Base-by-base conservation (phyloP, 352 stramenopile genomes). In the Phytophthora europaea region DNA sequence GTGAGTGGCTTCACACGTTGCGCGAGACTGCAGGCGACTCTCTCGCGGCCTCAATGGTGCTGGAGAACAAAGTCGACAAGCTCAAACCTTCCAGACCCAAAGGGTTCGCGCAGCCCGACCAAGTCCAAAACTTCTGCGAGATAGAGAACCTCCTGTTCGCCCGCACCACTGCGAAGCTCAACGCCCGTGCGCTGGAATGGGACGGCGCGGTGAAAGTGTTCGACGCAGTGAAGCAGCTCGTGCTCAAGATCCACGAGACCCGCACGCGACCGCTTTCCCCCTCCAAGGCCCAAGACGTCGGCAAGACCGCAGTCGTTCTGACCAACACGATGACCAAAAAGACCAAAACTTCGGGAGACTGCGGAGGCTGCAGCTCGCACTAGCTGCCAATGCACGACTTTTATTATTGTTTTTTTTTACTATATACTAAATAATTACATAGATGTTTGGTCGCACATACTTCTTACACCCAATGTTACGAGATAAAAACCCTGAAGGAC, bases 41-140 rank as follows among this genome's bases (percentile, higher is more conserved):
- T 13, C 94, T 98, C 55, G 86, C 89, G 48, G 78, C 79, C 15
- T 92, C 97, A 61, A 90, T 91, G 71, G 94, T 98, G 31, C 75
- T 95, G 4, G 94, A 97, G 61, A 98, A 98, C 87, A 98, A 98
- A 75, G 84, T 88, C 33, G 94, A 98, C 74, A 82, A 87, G 65
- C 65, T 92, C 2, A 67, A 65, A 70, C 15, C 31, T 10, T 18
- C 55, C 6, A 38, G 63, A 23, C 52, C 68, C 15, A 65, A 69
- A 22, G 81, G 79, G 16, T 90, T 83, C 38, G 88, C 91, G 3
- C 75, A 92, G 16, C 65, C 77, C n/a, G 67, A 61, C 10, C 53
- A 67, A 33, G 85, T 93, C 18, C 54, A 75, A 28, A 67, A 50
- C 10, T 95, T 93, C 52, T 95, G 88, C 52, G 48, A 90, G 26